Percentiles rank a stretch among this genome's conserved stretches.
Conservation (phyloP, 108 stramenopile genomes). For the Pseudonitzschia multistriata region DNA sequence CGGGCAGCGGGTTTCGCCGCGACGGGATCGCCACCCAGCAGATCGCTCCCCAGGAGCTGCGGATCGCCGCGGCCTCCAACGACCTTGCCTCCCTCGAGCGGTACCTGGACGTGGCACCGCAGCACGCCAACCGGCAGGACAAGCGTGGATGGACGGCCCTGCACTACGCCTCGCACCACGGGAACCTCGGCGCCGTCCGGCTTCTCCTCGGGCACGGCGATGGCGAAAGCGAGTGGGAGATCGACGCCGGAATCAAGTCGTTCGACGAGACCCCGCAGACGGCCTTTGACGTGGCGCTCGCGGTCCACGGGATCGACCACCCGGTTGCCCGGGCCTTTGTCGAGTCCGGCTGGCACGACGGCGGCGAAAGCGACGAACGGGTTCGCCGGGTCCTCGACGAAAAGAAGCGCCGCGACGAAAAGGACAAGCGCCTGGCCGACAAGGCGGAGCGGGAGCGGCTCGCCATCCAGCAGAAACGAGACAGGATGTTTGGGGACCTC, state of each 20-base stretch:
- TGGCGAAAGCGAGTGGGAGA: not conserved
- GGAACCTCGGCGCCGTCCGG: not conserved
- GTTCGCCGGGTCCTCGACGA: not conserved
- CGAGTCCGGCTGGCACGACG: not conserved
- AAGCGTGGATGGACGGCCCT: conserved; percentile 34
- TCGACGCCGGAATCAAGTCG: not conserved
- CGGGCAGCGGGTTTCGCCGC: not conserved
- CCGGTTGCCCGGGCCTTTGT: not conserved
- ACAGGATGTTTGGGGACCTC: conserved; percentile 38
- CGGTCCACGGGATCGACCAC: conserved; percentile 14
- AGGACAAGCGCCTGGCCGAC: not conserved
- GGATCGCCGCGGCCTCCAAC: conserved; percentile 26
- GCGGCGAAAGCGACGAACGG: not conserved
- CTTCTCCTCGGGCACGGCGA: not conserved
- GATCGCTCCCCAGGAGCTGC: conserved; percentile 36
- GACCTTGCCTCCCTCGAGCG: conserved; percentile 16
- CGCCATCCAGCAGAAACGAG: conserved; percentile 40
- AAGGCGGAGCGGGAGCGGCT: conserved; percentile 2
- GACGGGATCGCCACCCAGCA: conserved; percentile 18
- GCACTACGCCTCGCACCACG: conserved; percentile 26
- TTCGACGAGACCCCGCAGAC: conserved; percentile 3
- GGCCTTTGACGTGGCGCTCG: conserved; percentile 4
- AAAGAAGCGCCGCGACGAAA: not conserved
- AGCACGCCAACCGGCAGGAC: conserved; percentile 32
- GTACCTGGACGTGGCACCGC: not conserved